phyloP scores from a whole-genome alignment of 2,329 filamentous ascomycete genomes.

The Phialophora macrospora region DNA sequence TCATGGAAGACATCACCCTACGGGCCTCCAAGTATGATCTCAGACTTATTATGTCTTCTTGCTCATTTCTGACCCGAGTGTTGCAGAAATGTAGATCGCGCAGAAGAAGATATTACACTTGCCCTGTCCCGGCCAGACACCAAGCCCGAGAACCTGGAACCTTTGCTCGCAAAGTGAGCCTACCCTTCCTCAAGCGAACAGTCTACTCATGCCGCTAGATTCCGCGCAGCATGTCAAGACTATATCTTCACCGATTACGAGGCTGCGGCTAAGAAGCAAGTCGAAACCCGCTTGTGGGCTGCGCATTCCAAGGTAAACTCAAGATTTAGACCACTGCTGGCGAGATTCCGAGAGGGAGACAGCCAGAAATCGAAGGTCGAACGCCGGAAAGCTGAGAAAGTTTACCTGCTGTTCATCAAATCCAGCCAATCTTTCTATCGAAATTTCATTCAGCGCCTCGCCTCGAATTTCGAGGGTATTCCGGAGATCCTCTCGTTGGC shows the following conservation, averaged over 20 bases:
- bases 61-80: constrained; percentile 10
- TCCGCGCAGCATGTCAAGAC: constrained; percentile 35
- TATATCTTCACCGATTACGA: constrained; percentile 31
- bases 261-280: constrained; percentile 63
- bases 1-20: constrained; percentile 43
- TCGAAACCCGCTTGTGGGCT: constrained; percentile 77
- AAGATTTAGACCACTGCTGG: constrained; percentile 73
- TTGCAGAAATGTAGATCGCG: constrained; percentile 48
- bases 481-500: constrained; percentile 64
- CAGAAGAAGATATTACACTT: constrained; percentile 50
- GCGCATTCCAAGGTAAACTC: constrained; percentile 77
- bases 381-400: constrained; percentile 78
- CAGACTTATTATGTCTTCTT: background rate
- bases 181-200: background rate
- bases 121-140: constrained; percentile 42
- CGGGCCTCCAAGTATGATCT: constrained; percentile 59
- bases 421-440: constrained; percentile 87
- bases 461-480: constrained; percentile 62
- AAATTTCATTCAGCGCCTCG: constrained; percentile 78
- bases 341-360: constrained; percentile 56
- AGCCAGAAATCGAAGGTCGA: constrained; percentile 62
- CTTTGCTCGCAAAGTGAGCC: constrained; percentile 34
- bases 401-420: constrained; percentile 84
- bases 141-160: constrained; percentile 32
- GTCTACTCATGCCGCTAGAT: constrained; percentile 28